Conservation (phyloP, 306 rosid genomes). For the Cicer cuneatum region DNA sequence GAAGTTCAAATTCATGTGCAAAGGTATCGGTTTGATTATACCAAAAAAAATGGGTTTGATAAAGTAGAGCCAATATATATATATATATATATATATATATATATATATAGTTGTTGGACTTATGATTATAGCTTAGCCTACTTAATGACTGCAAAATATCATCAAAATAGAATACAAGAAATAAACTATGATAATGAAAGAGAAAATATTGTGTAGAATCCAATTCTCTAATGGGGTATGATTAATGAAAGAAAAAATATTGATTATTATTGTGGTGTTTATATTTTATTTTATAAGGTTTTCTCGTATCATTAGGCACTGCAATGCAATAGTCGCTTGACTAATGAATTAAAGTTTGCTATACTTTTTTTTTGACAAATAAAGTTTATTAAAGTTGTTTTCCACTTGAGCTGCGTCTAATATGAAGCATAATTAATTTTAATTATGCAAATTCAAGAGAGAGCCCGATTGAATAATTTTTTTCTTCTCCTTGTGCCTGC, state of each 20-base stretch:
- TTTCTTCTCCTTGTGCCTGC: too few relatives aligned
- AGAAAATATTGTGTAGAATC: conserved; percentile 41
- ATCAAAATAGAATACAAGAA: conserved; percentile 17
- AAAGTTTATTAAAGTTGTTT: conserved; percentile 1
- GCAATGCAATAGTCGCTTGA: neutral
- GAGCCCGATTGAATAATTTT: neutral
- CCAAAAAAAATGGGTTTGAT: neutral
- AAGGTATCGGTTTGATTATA: too few relatives aligned
- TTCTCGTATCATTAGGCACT: neutral
- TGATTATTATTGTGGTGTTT: neutral
- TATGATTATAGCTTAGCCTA: neutral
- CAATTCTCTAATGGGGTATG: conserved; percentile 17
- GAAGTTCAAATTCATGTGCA: too few relatives aligned
- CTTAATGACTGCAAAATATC: conserved; percentile 16
- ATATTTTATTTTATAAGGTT: neutral
- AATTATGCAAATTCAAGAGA: neutral
- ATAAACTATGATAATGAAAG: conserved; percentile 13
- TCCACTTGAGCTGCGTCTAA: neutral
- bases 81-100: too few relatives aligned
- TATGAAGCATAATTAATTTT: conserved; percentile 17
- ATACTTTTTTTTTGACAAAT: neutral
- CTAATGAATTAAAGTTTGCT: neutral
- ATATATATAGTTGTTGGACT: neutral
- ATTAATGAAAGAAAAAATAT: conserved; percentile 13
- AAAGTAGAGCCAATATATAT: conserved; percentile 1